phyloP scores from a whole-genome alignment of 2,329 filamentous ascomycete genomes.

The Epicoccum nigrum region DNA sequence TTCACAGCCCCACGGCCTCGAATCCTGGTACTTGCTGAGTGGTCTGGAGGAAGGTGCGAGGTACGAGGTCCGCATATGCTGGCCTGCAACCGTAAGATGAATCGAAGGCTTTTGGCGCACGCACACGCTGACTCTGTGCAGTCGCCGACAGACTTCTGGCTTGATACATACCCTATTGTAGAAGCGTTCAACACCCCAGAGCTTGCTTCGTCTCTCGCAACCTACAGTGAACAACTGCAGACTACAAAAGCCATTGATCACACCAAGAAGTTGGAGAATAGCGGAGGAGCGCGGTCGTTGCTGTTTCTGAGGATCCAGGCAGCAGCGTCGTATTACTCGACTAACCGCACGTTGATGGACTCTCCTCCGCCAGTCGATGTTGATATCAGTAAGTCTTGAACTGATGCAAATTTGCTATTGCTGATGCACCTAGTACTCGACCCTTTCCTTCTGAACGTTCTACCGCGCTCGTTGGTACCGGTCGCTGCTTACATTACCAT shows the following conservation, averaged over 20 bases:
- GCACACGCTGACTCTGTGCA: conserved; percentile 48
- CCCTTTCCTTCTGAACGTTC: conserved; percentile 77
- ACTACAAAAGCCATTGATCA: conserved; percentile 1
- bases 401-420: not conserved
- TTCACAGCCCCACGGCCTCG: conserved; percentile 60
- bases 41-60: conserved; percentile 71
- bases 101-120: conserved; percentile 4
- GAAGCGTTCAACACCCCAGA: conserved; percentile 66
- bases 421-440: conserved; percentile 69
- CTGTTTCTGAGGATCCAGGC: conserved; percentile 77
- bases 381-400: conserved; percentile 64
- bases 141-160: conserved; percentile 84
- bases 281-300: conserved; percentile 53
- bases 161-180: conserved; percentile 68
- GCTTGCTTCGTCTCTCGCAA: conserved; percentile 68
- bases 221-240: conserved; percentile 63
- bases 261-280: not conserved
- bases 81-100: conserved; percentile 83
- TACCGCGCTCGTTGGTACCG: conserved; percentile 78
- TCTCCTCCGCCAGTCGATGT: conserved; percentile 74
- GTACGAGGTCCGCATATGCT: conserved; percentile 93
- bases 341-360: conserved; percentile 75
- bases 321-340: conserved; percentile 84
- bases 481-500: conserved; percentile 71
- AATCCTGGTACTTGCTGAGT: conserved; percentile 81